phyloP scores from a whole-genome alignment of 139 green algal genomes.

The Chlamydomonas applanata region DNA sequence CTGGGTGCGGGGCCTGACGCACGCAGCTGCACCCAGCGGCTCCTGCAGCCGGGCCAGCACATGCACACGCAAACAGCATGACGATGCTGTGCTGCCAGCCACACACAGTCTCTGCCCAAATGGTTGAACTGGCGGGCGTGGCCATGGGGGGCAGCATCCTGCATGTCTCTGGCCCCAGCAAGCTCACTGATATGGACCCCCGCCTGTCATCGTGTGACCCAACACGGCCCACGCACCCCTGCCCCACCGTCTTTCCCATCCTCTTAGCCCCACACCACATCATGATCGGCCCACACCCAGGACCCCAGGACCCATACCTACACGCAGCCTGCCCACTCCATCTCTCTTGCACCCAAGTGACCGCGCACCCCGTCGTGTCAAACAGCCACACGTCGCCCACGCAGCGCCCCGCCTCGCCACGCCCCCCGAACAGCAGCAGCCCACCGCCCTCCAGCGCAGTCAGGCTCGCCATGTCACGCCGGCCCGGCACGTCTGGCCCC shows the following conservation, averaged over 20 bases:
- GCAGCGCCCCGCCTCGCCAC: slow-evolving; percentile 47
- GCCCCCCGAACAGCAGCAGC: slow-evolving; percentile 71
- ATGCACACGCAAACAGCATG: neutral
- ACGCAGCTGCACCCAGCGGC: slow-evolving; percentile 53
- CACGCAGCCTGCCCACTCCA: neutral
- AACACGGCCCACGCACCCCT: no score
- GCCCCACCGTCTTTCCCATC: no score
- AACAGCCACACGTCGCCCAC: slow-evolving; percentile 70
- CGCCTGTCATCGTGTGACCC: no score
- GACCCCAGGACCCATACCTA: no score
- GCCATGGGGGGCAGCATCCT: no score
- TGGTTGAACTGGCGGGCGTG: no score
- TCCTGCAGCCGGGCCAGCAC: slow-evolving; percentile 25
- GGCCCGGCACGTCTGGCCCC: slow-evolving; percentile 23
- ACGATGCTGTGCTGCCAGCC: no score
- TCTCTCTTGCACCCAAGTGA: no score
- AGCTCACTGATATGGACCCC: no score
- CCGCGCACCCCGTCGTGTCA: slow-evolving; percentile 47
- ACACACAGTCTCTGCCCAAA: no score
- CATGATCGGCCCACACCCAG: neutral
- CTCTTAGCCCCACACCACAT: no score
- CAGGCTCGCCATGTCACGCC: slow-evolving; percentile 64
- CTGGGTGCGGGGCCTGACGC: slow-evolving; percentile 30
- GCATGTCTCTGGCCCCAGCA: no score
- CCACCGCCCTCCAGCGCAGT: slow-evolving; percentile 13